A percentile compares a stretch with the other conserved stretches of the same genome.
Conservation (phyloP, 73 alveolate genomes). For the Tetrahymena thermophila region DNA sequence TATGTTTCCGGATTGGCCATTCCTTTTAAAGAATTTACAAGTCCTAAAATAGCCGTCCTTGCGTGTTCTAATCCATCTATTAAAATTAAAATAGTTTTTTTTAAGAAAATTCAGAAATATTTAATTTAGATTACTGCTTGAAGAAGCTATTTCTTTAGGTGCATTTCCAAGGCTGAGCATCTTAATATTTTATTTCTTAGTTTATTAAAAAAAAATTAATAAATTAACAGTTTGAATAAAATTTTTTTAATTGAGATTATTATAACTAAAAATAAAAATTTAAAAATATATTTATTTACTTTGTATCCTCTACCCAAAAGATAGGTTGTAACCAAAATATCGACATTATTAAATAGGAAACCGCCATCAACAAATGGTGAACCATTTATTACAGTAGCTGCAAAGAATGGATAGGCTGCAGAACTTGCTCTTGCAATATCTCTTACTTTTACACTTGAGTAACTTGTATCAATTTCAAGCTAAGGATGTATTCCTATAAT, state of each 20-base stretch:
- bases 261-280: no score
- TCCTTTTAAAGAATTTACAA: not conserved
- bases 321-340: not conserved
- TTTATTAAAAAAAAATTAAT: not conserved
- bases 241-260: no score
- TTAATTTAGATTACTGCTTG: not conserved
- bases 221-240: not conserved
- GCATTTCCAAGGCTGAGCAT: conserved; percentile 4
- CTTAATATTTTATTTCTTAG: not conserved
- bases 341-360: not conserved
- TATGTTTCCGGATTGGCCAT: not conserved
- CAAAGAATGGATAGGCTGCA: not conserved
- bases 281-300: not conserved
- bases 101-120: not conserved
- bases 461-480: not conserved
- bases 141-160: not conserved
- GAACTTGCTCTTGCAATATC: not conserved
- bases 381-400: not conserved
- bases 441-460: not conserved
- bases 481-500: not conserved
- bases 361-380: not conserved
- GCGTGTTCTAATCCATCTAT: not conserved
- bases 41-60: not conserved
- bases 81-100: not conserved
- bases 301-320: not conserved